Conservation (phyloP, 495 filamentous ascomycete species). For the Tuber calosporum region DNA sequence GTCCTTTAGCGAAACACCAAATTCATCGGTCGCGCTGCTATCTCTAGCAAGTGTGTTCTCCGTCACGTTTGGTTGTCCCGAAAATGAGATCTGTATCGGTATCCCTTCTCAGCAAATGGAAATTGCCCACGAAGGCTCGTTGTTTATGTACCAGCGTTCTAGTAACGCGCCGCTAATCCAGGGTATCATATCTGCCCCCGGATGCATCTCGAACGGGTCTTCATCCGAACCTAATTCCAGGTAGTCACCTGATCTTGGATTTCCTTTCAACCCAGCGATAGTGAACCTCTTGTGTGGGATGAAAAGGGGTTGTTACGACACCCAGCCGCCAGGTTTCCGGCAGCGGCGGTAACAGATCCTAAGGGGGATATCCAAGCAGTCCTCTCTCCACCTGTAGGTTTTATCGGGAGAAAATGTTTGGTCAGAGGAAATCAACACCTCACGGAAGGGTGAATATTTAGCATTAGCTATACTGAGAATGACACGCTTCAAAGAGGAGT, state of each 20-base stretch:
- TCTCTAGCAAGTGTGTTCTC: background rate
- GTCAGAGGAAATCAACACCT: background rate
- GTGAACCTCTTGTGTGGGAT: slow-evolving; percentile 18
- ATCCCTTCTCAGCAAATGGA: slow-evolving; percentile 25
- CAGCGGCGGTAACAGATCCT: slow-evolving; percentile 30
- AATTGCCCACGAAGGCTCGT: slow-evolving; percentile 24
- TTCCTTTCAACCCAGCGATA: background rate
- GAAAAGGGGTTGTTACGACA: slow-evolving; percentile 10
- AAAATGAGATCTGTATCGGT: background rate
- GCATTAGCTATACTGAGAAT: background rate
- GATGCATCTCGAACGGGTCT: background rate
- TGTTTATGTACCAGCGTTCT: background rate
- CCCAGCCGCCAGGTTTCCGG: slow-evolving; percentile 25
- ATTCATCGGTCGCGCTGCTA: background rate
- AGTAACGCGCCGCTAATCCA: slow-evolving; percentile 1
- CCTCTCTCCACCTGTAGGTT: slow-evolving; percentile 15
- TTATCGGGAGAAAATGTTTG: background rate
- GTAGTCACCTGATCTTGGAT: background rate
- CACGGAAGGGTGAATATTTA: background rate
- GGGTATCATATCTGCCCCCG: slow-evolving; percentile 11
- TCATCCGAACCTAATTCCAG: background rate
- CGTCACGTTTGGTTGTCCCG: background rate
- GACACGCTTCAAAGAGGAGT: background rate
- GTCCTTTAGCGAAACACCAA: slow-evolving; percentile 1
- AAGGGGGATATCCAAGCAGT: slow-evolving; percentile 26